Evolutionary conservation across 331 rosid genomes (phyloP), one percentile per base, ranked within the genome.

Genomic region (Spiraea crenata): DNA sequence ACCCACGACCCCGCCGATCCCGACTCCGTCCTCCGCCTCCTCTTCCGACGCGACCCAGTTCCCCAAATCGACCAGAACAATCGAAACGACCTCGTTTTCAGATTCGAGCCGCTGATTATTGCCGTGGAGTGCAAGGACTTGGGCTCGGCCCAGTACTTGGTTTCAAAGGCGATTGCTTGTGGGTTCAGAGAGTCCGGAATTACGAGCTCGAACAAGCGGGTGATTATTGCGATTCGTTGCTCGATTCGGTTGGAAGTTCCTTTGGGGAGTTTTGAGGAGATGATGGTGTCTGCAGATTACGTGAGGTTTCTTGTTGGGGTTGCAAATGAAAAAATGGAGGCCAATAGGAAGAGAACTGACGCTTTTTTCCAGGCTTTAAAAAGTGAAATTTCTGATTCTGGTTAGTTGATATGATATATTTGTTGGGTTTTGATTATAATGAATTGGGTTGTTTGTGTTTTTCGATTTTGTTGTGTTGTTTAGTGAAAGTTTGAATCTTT

Each of bases 181-280:
- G 99, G 99, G 64, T 93, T 93, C 75, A 80, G 97, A 78, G 99
- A 93, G 63, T 87, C 96, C 9, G 99, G 99, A 35, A 87, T 93
- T 74, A 89, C 97, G 4, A 87, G 65, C 68, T 85, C 86, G 35
- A 78, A 72, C 49, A 89, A 89, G 85, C 92, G 97, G 6, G 85
- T 93, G 49, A 93, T 93, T 35, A 85, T 93, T 4, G 96, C 99
- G 0, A 88, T 93, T 58, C 92, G 97, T 35, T 93, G 99, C 60
- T 93, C 96, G 1, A 89, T 93, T 5, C 82, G 96, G 4, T 25
- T 93, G 77, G 97, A 93, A 78, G 90, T 87, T 16, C 97, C 95
- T 6, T 48, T 93, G 66, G 97, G 97, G 46, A 88, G 79, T 50
- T 74, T 86, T 3, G 66, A 50, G 6, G 80, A 78, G 60, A 7